phyloP scores from a whole-genome alignment of 2,329 filamentous ascomycete species.

The Neopestalotiopsis sp. region DNA sequence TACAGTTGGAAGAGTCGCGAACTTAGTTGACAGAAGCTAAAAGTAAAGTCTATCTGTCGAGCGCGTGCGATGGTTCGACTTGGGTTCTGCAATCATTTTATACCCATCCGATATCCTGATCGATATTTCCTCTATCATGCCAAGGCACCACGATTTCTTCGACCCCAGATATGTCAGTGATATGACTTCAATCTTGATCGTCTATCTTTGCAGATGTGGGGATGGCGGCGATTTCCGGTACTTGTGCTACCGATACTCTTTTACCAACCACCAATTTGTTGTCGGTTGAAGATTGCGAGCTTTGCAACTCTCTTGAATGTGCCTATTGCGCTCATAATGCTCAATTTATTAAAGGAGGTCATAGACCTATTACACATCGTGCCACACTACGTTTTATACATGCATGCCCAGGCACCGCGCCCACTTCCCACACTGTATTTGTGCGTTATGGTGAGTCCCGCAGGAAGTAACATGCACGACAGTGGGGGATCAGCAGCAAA shows the following conservation, averaged over 20 bases:
- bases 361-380: too few relatives aligned
- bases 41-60: neutral
- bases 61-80: neutral
- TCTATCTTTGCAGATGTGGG: slow-evolving; percentile 3
- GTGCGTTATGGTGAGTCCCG: too few relatives aligned
- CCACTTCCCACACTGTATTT: too few relatives aligned
- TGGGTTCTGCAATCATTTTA: neutral
- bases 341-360: too few relatives aligned
- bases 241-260: neutral
- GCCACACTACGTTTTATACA: too few relatives aligned
- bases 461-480: neutral
- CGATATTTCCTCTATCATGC: neutral
- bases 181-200: slow-evolving; percentile 8
- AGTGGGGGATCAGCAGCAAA: neutral
- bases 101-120: neutral
- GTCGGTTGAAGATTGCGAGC: neutral
- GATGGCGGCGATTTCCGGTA: slow-evolving; percentile 8
- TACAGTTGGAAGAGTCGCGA: too few relatives aligned
- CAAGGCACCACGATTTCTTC: neutral
- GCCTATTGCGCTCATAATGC: too few relatives aligned
- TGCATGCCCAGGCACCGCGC: too few relatives aligned
- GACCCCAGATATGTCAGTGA: neutral
- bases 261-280: slow-evolving; percentile 2
- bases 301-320: neutral
- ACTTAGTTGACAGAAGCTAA: neutral